Base-by-base conservation (phyloP, 2,329 filamentous ascomycete genomes). In the Colletotrichum spinosum region DNA sequence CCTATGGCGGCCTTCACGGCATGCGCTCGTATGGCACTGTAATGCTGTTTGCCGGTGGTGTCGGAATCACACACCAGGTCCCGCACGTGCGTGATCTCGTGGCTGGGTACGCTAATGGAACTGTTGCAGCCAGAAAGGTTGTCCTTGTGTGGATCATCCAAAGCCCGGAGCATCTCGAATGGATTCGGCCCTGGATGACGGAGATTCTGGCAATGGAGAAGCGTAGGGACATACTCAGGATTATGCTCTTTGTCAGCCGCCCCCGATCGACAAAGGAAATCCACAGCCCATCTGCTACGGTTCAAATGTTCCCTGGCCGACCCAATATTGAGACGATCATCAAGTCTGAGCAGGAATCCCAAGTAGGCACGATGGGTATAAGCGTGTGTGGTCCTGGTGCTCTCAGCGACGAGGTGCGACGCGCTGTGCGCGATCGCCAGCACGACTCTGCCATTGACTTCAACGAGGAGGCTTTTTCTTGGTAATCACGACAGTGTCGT, bases 151-250 rank as follows among this genome's bases (percentile, higher is more conserved):
- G 92, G 92, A 89, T 89, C 53, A 91, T 95, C 62, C 92, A 92
- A 72, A 91, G 86, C 71, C 90, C 90, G 70, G 92, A 94, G 79
- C 91, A 94, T 75, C 83, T 94, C 37, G 91, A 94, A 76, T 94
- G 91, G 91, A 93, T 94, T 73, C 85, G 91, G 51, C 90, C 90
- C 8, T 94, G 91, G 90, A 94, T 94, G 92, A 93, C 91, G 4
- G 85, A 90, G 72, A 93, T 94, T 67, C 82, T 94, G 44, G 86
- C 87, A 64, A 91, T 94, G 88, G 90, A 92, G 62, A 87, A 85
- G 75, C 87, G 91, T 54, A 86, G 92, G 61, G 91, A 94, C 65
- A 85, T 91, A 56, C 83, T 94, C 58, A 88, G 90, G 69, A 92
- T 94, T 76, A 87, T 93, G 80, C 86, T 94, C 58, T 94, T 94